Evolutionary conservation across 345 rosid genomes (phyloP).

Genomic region (Acer yangbiense): DNA sequence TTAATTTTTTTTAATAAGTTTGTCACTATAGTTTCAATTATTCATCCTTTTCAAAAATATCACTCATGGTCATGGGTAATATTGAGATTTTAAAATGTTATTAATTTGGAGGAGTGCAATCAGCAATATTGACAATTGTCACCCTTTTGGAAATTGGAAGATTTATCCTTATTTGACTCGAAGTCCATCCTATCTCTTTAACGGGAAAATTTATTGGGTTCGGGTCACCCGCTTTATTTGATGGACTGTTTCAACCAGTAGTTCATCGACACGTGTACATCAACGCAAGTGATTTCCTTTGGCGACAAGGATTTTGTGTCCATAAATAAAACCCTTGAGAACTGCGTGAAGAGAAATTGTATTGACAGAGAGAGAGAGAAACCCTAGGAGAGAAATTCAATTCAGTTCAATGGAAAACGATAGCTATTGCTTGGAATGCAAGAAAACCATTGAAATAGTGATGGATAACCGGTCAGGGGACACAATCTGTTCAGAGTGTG

Average conservation of each 20-base stretch:
- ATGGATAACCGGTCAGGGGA: constrained; percentile 14
- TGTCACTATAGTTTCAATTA: too few species aligned
- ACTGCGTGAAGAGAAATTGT: too few species aligned
- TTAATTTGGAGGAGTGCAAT: too few species aligned
- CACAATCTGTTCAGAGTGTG: constrained; percentile 15
- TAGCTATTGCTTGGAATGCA: constrained; percentile 18
- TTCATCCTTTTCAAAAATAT: too few species aligned
- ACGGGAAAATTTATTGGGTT: too few species aligned
- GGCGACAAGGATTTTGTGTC: not conserved
- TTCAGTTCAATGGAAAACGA: not conserved
- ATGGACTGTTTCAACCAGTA: not conserved
- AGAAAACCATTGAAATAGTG: constrained; percentile 1
- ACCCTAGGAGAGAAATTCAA: not conserved
- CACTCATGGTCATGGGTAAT: too few species aligned
- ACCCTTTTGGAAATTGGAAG: too few species aligned
- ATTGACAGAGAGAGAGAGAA: not conserved
- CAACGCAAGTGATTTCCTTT: not conserved
- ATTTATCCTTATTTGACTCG: too few species aligned
- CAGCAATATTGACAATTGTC: too few species aligned
- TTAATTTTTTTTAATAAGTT: too few species aligned
- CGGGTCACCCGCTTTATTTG: not conserved
- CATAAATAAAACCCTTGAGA: not conserved
- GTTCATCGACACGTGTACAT: not conserved
- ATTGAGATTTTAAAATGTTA: too few species aligned
- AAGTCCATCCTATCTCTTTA: too few species aligned